Conservation (phyloP, 768 basidiomycete genomes). For the Heimioporus sp. region DNA sequence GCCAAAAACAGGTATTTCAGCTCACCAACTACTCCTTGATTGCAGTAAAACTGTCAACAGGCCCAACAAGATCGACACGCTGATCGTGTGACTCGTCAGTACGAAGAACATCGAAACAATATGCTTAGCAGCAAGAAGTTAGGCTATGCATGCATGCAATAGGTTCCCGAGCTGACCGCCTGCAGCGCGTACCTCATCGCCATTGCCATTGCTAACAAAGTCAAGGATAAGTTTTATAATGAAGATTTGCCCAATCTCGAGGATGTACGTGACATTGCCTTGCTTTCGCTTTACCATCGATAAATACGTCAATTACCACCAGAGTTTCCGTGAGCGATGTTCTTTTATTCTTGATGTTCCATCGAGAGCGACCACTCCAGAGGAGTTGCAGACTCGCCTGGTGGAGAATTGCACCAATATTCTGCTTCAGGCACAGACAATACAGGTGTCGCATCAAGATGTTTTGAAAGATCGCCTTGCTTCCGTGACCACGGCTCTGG, state of each 20-base stretch:
- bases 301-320: slow-evolving; percentile 26
- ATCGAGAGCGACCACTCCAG: slow-evolving; percentile 35
- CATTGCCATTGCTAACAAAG: slow-evolving; percentile 63
- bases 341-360: background rate
- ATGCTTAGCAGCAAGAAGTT: slow-evolving; percentile 86
- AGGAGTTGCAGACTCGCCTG: slow-evolving; percentile 67
- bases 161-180: background rate
- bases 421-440: slow-evolving; percentile 54
- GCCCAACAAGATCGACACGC: slow-evolving; percentile 74
- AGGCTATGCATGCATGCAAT: slow-evolving; percentile 6
- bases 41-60: slow-evolving; percentile 35
- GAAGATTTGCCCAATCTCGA: slow-evolving; percentile 67
- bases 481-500: slow-evolving; percentile 47
- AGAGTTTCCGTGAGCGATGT: slow-evolving; percentile 64
- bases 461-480: slow-evolving; percentile 49
- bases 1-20: slow-evolving; percentile 68
- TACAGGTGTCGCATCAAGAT: slow-evolving; percentile 61
- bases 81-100: slow-evolving; percentile 68
- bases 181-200: slow-evolving; percentile 68
- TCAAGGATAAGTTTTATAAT: slow-evolving; percentile 70
- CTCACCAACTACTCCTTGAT: background rate
- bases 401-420: slow-evolving; percentile 53
- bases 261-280: slow-evolving; percentile 50
- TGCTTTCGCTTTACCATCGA: slow-evolving; percentile 4
- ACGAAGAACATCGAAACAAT: slow-evolving; percentile 70